Conservation (phyloP, 805 yeast species). For the Ogataea minuta region DNA sequence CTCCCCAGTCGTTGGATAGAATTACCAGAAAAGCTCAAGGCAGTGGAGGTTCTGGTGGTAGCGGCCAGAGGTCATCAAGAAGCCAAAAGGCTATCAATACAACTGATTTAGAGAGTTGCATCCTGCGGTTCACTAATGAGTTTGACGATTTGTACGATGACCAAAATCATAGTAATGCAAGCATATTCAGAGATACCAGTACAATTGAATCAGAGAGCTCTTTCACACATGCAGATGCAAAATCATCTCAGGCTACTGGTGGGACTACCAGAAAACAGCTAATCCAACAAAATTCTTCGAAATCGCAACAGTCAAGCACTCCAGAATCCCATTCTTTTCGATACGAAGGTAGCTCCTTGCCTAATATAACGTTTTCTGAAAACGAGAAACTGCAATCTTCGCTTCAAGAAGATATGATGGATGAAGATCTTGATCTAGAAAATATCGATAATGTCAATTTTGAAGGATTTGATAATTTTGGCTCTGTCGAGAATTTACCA, state of each 20-base stretch:
- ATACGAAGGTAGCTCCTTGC: background rate
- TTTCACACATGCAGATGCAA: background rate
- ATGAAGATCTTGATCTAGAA: slow-evolving; percentile 29
- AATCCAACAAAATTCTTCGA: background rate
- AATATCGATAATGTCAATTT: slow-evolving; percentile 29
- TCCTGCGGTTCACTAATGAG: slow-evolving; percentile 39
- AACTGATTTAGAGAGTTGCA: slow-evolving; percentile 40
- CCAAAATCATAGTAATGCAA: slow-evolving; percentile 24
- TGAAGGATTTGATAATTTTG: slow-evolving; percentile 26
- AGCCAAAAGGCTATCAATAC: slow-evolving; percentile 36
- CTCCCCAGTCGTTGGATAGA: slow-evolving; percentile 17
- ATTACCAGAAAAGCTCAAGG: slow-evolving; percentile 4
- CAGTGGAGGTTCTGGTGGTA: slow-evolving; percentile 13
- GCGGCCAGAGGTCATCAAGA: slow-evolving; percentile 21
- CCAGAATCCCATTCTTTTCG: background rate
- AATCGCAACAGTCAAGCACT: background rate
- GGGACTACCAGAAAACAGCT: background rate
- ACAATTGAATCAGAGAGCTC: slow-evolving; percentile 5
- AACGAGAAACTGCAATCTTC: background rate
- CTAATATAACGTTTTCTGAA: background rate
- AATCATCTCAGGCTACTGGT: too few species aligned
- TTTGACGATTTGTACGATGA: slow-evolving; percentile 38
- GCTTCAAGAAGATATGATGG: slow-evolving; percentile 22
- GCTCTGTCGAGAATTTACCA: slow-evolving; percentile 32
- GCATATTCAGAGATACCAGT: slow-evolving; percentile 30